Conservation (phyloP, 192 early-diverging fungal genomes). For the Lunasporangiospora selenospora region DNA sequence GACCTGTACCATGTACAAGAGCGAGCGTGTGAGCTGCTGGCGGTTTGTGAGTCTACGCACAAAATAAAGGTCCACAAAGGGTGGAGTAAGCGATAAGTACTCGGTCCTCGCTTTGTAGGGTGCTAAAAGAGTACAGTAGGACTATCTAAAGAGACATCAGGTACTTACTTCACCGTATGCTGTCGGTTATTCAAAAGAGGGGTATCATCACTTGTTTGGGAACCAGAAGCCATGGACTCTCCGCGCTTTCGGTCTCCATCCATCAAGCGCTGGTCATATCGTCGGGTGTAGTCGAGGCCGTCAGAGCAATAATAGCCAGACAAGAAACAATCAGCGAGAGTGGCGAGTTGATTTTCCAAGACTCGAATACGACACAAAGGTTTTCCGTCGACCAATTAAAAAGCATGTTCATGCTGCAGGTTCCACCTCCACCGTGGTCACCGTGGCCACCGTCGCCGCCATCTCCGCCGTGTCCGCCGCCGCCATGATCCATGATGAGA, state of each 20-base stretch:
- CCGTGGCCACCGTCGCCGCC: background rate
- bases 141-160: slow-evolving; percentile 4
- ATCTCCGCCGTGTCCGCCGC: slow-evolving; percentile 10
- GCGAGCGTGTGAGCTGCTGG: slow-evolving; percentile 64
- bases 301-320: slow-evolving; percentile 55
- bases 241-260: slow-evolving; percentile 28
- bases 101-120: background rate
- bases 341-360: slow-evolving; percentile 71
- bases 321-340: slow-evolving; percentile 66
- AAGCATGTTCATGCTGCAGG: slow-evolving; percentile 65
- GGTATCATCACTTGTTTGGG: slow-evolving; percentile 18
- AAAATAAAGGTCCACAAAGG: too few species aligned
- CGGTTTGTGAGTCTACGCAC: slow-evolving; percentile 41
- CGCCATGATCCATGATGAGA: slow-evolving; percentile 25
- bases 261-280: slow-evolving; percentile 45
- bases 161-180: slow-evolving; percentile 12
- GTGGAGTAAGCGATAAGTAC: background rate
- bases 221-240: slow-evolving; percentile 6
- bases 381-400: slow-evolving; percentile 81
- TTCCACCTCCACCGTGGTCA: slow-evolving; percentile 1
- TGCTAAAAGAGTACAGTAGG: slow-evolving; percentile 8
- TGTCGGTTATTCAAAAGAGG: slow-evolving; percentile 16
- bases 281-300: slow-evolving; percentile 42
- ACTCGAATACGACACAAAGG: slow-evolving; percentile 79
- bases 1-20: slow-evolving; percentile 70